Percentiles rank a stretch among this genome's conserved stretches.
Evolutionary conservation across 345 rosid species (phyloP).

Genomic region (Lagerstroemia speciosa): DNA sequence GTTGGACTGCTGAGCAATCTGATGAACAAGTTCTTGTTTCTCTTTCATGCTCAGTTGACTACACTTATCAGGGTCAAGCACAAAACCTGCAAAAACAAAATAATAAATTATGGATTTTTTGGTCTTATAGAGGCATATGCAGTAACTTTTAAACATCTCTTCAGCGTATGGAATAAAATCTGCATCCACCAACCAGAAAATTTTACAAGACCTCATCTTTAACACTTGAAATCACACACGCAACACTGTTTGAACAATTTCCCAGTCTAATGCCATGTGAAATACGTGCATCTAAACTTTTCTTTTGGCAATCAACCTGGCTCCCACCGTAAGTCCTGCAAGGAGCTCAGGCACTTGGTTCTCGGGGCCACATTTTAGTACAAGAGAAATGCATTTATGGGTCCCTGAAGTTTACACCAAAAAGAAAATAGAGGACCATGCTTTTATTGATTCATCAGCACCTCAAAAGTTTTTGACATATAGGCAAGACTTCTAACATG

Average conservation of each 20-base stretch:
- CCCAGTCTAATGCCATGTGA: background rate
- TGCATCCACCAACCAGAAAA: too few species aligned
- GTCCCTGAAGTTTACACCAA: background rate
- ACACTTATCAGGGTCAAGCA: conserved; percentile 42
- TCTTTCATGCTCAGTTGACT: conserved; percentile 50
- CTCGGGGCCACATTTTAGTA: background rate
- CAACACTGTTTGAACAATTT: background rate
- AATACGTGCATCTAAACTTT: background rate
- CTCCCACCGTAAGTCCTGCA: background rate
- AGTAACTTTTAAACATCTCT: background rate
- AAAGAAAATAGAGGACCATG: background rate
- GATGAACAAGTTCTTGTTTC: conserved; percentile 57
- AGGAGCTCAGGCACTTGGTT: background rate
- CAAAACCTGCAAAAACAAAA: conserved; percentile 25
- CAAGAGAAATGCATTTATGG: background rate
- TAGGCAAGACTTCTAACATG: background rate
- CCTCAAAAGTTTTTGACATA: background rate
- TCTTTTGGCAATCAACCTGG: background rate
- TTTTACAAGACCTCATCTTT: background rate
- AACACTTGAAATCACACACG: background rate
- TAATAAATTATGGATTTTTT: background rate
- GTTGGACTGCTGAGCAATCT: conserved; percentile 45
- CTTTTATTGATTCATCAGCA: background rate
- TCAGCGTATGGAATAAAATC: background rate
- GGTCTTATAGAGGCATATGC: background rate